A percentile compares a stretch with the other conserved stretches of the same genome.
Evolutionary conservation across 768 basidiomycete species (phyloP).

Genomic region (Boletus vinaceobasis): DNA sequence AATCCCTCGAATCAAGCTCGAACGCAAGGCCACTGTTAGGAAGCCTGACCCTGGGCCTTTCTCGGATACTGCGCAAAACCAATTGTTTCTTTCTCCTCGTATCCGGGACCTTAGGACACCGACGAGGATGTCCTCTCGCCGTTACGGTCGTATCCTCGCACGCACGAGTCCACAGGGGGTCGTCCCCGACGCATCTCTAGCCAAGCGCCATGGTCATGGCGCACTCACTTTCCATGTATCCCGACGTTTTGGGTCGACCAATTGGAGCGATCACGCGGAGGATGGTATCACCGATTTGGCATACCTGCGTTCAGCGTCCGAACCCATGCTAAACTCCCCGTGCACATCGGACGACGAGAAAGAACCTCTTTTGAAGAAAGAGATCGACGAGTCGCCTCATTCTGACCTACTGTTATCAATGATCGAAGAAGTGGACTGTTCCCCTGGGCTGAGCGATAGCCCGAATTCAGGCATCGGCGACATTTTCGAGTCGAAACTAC

Average conservation of each 20-base stretch:
- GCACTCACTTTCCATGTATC: not conserved
- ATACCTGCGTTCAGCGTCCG: slow-evolving; percentile 9
- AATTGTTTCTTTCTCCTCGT: slow-evolving; percentile 20
- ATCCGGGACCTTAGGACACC: slow-evolving; percentile 11
- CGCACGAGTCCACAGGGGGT: not conserved
- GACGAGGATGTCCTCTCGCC: slow-evolving; percentile 17
- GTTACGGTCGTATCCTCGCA: slow-evolving; percentile 7
- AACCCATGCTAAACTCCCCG: slow-evolving; percentile 2
- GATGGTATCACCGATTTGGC: not conserved
- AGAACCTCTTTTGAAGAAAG: slow-evolving; percentile 1
- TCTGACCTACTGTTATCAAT: slow-evolving; percentile 10
- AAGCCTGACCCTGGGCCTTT: not conserved
- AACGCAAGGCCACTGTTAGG: slow-evolving; percentile 26
- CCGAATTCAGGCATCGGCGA: not conserved
- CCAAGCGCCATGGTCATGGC: not conserved
- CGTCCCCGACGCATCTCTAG: not conserved
- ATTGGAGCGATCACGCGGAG: not conserved
- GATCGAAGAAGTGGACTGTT: slow-evolving; percentile 9
- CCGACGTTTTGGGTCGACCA: not conserved
- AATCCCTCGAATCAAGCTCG: slow-evolving; percentile 27
- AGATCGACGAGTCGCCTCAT: slow-evolving; percentile 5
- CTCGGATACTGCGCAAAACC: not conserved
- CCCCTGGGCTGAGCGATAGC: not conserved
- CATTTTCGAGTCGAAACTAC: not conserved
- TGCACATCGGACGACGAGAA: slow-evolving; percentile 7